Percentiles rank a stretch among this genome's conserved stretches.
These are phyloP conservation scores for Blastocrithidia nonstop DNA, from an alignment of 208 protist genomes.

Conservation along the genomic window DNA sequence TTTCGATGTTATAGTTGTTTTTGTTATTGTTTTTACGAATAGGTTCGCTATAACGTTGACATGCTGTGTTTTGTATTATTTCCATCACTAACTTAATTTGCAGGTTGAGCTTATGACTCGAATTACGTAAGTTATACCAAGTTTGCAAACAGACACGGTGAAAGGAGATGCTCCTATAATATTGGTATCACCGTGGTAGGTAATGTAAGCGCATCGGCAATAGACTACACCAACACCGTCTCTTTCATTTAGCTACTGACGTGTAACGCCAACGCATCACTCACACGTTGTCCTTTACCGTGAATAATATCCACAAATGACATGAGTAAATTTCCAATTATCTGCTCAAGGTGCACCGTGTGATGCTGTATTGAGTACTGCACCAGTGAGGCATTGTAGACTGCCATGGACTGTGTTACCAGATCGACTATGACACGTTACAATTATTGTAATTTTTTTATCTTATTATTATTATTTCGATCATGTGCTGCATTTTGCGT, in stretches of 20 bases:
- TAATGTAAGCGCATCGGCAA: conserved; percentile 65
- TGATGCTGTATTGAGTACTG: conserved; percentile 52
- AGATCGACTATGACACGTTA: conserved; percentile 22
- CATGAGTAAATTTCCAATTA: conserved; percentile 49
- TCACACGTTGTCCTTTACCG: conserved; percentile 29
- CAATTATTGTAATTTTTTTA: too few species aligned
- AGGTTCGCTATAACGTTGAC: too few species aligned
- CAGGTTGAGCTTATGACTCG: too few species aligned
- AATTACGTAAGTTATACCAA: too few species aligned
- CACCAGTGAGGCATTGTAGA: conserved; percentile 43
- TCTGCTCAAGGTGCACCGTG: conserved; percentile 44
- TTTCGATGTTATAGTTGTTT: conserved; percentile 33
- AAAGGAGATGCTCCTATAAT: conserved; percentile 45
- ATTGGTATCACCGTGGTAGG: conserved; percentile 46
- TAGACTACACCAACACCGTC: conserved; percentile 51
- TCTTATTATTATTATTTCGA: too few species aligned
- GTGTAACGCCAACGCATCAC: conserved; percentile 10
- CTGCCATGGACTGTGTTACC: conserved; percentile 32
- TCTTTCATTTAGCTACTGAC: conserved; percentile 24
- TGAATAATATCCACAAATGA: conserved; percentile 64
- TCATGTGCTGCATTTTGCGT: too few species aligned
- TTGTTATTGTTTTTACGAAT: too few species aligned
- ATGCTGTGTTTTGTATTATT: too few species aligned
- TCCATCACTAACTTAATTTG: too few species aligned
- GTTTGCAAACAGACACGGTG: conserved; percentile 57